Conservation (phyloP, 768 basidiomycete species). For the Tulasnella calospora region DNA sequence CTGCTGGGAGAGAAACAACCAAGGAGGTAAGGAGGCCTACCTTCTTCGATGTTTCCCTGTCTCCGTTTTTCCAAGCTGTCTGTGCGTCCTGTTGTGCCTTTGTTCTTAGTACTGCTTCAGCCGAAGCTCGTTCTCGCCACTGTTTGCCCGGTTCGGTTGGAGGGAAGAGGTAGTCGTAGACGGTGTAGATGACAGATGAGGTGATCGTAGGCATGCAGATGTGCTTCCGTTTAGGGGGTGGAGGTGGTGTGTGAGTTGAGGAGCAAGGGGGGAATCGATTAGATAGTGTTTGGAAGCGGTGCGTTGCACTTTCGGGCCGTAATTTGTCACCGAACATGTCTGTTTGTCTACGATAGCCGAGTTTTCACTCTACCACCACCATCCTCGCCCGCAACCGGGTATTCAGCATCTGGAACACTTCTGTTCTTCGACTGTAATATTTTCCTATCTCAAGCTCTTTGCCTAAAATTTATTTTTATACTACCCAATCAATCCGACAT, state of each 20-base stretch:
- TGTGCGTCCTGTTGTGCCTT: background rate
- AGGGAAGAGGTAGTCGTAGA: constrained; percentile 1
- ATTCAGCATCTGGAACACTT: background rate
- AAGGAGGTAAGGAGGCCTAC: background rate
- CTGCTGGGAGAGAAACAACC: background rate
- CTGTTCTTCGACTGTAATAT: background rate
- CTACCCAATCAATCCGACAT: background rate
- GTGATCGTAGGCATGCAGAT: background rate
- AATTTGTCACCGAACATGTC: background rate
- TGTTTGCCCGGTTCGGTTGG: background rate
- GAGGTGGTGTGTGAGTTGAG: background rate
- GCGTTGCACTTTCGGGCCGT: background rate
- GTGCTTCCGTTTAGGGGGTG: background rate
- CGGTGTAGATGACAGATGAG: background rate
- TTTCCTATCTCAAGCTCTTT: background rate
- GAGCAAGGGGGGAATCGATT: background rate
- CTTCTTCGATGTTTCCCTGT: background rate
- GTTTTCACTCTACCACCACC: background rate
- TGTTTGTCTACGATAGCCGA: background rate
- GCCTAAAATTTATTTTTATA: background rate
- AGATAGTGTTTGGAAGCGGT: background rate
- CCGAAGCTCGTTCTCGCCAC: background rate
- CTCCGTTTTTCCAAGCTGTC: background rate
- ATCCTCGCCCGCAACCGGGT: background rate
- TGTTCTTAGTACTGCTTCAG: background rate